phyloP scores from a whole-genome alignment of 345 rosid species.

The Camelina hispida region DNA sequence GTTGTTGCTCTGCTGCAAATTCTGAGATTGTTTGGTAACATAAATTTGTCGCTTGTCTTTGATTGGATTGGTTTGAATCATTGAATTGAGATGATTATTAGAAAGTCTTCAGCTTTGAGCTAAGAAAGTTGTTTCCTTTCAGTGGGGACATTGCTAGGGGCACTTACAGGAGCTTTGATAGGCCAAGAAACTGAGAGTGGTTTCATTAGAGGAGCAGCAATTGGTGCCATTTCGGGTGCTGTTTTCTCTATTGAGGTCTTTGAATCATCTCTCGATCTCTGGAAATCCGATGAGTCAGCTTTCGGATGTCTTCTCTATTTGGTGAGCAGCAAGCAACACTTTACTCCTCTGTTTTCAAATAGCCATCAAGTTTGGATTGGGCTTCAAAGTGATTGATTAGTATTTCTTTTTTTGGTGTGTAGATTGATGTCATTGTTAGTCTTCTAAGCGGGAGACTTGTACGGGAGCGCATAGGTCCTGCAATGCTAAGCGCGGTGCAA shows the following conservation, averaged over 20 bases:
- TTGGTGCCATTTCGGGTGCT: constrained; percentile 98
- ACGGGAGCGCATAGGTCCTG: constrained; percentile 93
- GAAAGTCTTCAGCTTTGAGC: constrained; percentile 13
- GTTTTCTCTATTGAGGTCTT: constrained; percentile 97
- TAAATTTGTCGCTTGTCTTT: background rate
- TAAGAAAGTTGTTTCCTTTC: constrained; percentile 41
- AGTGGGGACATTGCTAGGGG: constrained; percentile 97
- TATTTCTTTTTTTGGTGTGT: constrained; percentile 28
- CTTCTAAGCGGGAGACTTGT: constrained; percentile 97
- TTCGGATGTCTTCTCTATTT: constrained; percentile 87
- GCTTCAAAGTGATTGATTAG: background rate
- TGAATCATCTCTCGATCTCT: constrained; percentile 89
- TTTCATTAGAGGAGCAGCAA: constrained; percentile 92
- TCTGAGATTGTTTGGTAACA: background rate
- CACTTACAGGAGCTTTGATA: constrained; percentile 96
- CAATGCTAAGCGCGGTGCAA: constrained; percentile 98
- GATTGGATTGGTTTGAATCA: constrained; percentile 14
- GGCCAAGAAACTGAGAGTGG: constrained; percentile 99
- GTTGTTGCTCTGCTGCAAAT: constrained; percentile 1
- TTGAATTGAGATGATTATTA: background rate
- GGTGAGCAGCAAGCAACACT: constrained; percentile 54
- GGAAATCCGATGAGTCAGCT: constrained; percentile 93
- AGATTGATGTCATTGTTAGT: constrained; percentile 97
- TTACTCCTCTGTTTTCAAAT: constrained; percentile 27
- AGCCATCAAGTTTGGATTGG: constrained; percentile 17